These are phyloP conservation scores for Penicillium olsonii DNA, from an alignment of 2,329 filamentous ascomycete genomes.

Conservation along the genomic window DNA sequence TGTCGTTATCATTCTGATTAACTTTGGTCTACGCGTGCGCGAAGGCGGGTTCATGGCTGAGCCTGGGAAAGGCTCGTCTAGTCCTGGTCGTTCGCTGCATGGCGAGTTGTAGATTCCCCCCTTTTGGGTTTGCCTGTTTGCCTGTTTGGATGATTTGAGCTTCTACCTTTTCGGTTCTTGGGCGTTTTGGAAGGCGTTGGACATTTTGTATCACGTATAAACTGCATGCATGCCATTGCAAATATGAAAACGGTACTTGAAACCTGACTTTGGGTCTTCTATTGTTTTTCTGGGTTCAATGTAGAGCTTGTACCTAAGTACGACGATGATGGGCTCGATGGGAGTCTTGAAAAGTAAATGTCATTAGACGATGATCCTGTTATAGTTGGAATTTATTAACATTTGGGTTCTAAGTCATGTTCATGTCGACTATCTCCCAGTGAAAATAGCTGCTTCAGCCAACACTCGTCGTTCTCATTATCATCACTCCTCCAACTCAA, in stretches of 20 bases:
- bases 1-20: slow-evolving; percentile 72
- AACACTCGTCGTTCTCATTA: neutral
- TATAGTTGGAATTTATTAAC: too few relatives aligned
- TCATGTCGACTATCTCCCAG: too few relatives aligned
- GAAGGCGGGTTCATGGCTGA: slow-evolving; percentile 42
- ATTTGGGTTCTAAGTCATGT: too few relatives aligned
- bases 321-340: too few relatives aligned
- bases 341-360: neutral
- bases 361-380: too few relatives aligned
- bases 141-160: too few relatives aligned
- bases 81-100: slow-evolving; percentile 8
- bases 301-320: too few relatives aligned
- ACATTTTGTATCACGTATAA: slow-evolving; percentile 9
- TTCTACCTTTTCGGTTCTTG: slow-evolving; percentile 1
- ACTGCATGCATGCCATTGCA: slow-evolving; percentile 8
- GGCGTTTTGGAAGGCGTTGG: slow-evolving; percentile 3
- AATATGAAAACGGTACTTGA: slow-evolving; percentile 6
- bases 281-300: neutral
- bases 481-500: slow-evolving; percentile 37
- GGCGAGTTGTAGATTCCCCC: slow-evolving; percentile 12
- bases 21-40: slow-evolving; percentile 77
- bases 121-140: neutral
- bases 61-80: slow-evolving; percentile 7
- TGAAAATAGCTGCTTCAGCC: too few relatives aligned
- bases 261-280: neutral